Base-by-base conservation (phyloP, 2,329 filamentous ascomycete genomes). In the Penicillium sp. region DNA sequence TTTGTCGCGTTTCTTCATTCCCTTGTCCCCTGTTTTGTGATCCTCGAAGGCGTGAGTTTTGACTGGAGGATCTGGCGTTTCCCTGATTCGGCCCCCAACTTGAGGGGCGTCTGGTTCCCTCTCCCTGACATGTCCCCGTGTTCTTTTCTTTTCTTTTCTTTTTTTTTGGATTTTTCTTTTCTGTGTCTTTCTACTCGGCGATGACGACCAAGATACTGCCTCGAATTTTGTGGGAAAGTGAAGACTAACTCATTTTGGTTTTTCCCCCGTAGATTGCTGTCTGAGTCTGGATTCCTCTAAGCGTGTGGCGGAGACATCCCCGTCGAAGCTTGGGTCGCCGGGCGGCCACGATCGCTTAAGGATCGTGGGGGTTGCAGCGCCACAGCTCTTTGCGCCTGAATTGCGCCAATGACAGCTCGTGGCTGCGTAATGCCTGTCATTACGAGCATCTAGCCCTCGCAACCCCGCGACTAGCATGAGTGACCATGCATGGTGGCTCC, bases 251-350 rank as follows among this genome's bases (percentile, higher is more conserved):
- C 32, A 52, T 58, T 50, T 60, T 57, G 53, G 48, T 48, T 56
- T 48, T 53, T 51, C 53, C 46, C 50, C 47, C 64, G 68, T 72
- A 73, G 70, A 69, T 65, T 75, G 45, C 64, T 75, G 37, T 73
- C 71, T 48, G 72, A 75, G 61, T 75, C 72, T 43, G 72, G 72
- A 51, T 75, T 75, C 61, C 60, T 75, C 58, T 75, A 71, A 61
- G 55, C 48, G 43, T 51, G 54, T 45, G 51, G 49, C 43, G 39
- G 50, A 48, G 45, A 53, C 46, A 39, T 45, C 56, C 53, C 47
- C 55, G 54, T 59, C 54, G 41, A 45, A 50, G 47, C 52, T 57
- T 7, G 48, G 52, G 51, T 42, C 53, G 53, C 47, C 55, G 43
- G 50, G 55, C 42, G 49, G 35, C 46, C 53, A 47, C 49, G 45